These are phyloP conservation scores for Termitomyces sp. DNA, from an alignment of 768 basidiomycete genomes.

Conservation along the genomic window DNA sequence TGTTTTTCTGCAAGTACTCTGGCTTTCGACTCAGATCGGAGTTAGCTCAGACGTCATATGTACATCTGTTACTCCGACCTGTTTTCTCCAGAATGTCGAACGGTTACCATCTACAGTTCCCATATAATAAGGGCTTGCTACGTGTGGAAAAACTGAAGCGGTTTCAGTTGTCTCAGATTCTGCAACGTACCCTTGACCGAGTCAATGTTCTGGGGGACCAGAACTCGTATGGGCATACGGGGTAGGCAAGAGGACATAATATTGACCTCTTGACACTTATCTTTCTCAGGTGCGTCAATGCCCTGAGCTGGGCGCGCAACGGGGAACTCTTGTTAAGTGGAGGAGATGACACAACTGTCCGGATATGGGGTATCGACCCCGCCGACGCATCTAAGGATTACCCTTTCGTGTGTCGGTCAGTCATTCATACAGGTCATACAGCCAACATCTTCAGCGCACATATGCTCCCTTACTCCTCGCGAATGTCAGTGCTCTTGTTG, in stretches of 20 bases:
- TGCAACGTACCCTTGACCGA: conserved; percentile 44
- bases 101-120: not conserved
- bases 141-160: conserved; percentile 21
- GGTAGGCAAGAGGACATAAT: conserved; percentile 32
- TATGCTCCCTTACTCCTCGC: conserved; percentile 73
- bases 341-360: conserved; percentile 72
- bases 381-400: conserved; percentile 40
- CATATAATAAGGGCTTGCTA: conserved; percentile 8
- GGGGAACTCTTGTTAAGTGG: conserved; percentile 64
- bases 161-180: conserved; percentile 17
- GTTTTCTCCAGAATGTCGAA: not conserved
- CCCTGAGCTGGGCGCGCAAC: conserved; percentile 64
- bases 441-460: conserved; percentile 84
- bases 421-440: conserved; percentile 75
- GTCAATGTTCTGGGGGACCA: conserved; percentile 66
- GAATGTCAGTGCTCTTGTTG: conserved; percentile 48
- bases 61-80: not conserved
- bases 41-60: not conserved
- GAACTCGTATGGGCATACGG: conserved; percentile 55
- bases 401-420: conserved; percentile 58
- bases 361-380: conserved; percentile 71
- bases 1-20: not conserved
- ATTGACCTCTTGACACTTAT: not conserved
- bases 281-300: conserved; percentile 62
- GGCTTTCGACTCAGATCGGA: not conserved